A percentile compares a stretch with the other conserved stretches of the same genome.
phyloP scores from a whole-genome alignment of 805 yeast species.

The Ogataea haglerorum region DNA sequence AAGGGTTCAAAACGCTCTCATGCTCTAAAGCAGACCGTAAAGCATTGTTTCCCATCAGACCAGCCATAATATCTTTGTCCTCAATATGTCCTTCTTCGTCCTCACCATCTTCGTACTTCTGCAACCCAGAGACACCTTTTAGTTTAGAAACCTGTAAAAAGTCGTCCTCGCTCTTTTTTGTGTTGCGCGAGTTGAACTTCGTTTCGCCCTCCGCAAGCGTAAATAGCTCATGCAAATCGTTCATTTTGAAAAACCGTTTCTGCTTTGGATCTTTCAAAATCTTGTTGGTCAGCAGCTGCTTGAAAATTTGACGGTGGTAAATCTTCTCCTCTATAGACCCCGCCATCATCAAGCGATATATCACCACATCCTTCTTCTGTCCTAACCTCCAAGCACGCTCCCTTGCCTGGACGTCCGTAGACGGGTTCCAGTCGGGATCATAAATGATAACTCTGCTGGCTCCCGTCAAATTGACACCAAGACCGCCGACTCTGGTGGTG shows the following conservation, averaged over 20 bases:
- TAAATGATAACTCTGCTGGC: conserved; percentile 91
- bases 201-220: conserved; percentile 73
- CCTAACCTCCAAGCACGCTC: conserved; percentile 98
- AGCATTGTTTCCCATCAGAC: conserved; percentile 59
- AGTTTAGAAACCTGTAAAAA: conserved; percentile 60
- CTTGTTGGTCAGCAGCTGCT: conserved; percentile 89
- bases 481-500: conserved; percentile 94
- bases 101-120: conserved; percentile 52
- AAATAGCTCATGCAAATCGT: conserved; percentile 87
- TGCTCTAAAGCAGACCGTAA: conserved; percentile 76
- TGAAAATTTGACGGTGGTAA: conserved; percentile 94
- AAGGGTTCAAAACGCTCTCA: conserved; percentile 58
- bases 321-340: conserved; percentile 97
- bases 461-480: conserved; percentile 92
- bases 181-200: conserved; percentile 52
- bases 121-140: conserved; percentile 71
- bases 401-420: conserved; percentile 94
- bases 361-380: conserved; percentile 86
- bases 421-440: conserved; percentile 99
- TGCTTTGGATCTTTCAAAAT: conserved; percentile 95
- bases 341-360: conserved; percentile 87
- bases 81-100: conserved; percentile 43
- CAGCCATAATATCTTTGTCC: conserved; percentile 69
- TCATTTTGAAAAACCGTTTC: conserved; percentile 85
- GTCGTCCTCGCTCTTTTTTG: conserved; percentile 51